Percentiles rank a stretch among this genome's conserved stretches.
These are phyloP conservation scores for Acer saccharum DNA, from an alignment of 345 rosid genomes.

Conservation along the genomic window DNA sequence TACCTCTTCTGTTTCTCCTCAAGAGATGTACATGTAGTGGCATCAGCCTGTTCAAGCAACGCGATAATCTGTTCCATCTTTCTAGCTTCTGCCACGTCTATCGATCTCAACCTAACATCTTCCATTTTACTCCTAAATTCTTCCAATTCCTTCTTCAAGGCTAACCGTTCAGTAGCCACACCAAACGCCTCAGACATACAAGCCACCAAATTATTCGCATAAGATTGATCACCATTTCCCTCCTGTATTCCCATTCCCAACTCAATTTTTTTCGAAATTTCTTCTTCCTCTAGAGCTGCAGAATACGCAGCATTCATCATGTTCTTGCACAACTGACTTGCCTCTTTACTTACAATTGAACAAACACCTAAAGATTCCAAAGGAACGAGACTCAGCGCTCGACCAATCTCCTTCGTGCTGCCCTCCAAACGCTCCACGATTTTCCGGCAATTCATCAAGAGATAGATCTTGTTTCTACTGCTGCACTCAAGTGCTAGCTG, in stretches of 20 bases:
- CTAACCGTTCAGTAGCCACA: slow-evolving; percentile 17
- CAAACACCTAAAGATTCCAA: slow-evolving; percentile 16
- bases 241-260: slow-evolving; percentile 12
- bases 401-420: slow-evolving; percentile 22
- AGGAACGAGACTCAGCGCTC: slow-evolving; percentile 20
- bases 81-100: slow-evolving; percentile 19
- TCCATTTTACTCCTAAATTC: slow-evolving; percentile 23
- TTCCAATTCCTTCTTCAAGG: slow-evolving; percentile 19
- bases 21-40: slow-evolving; percentile 22
- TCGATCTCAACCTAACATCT: slow-evolving; percentile 11
- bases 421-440: slow-evolving; percentile 18
- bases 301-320: slow-evolving; percentile 19
- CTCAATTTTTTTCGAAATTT: slow-evolving; percentile 18
- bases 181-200: slow-evolving; percentile 18
- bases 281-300: slow-evolving; percentile 11
- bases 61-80: slow-evolving; percentile 21
- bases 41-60: slow-evolving; percentile 30
- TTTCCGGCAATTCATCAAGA: slow-evolving; percentile 24
- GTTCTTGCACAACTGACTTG: slow-evolving; percentile 21
- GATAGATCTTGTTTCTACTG: slow-evolving; percentile 20
- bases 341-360: slow-evolving; percentile 7
- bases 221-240: slow-evolving; percentile 13
- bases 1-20: slow-evolving; percentile 29
- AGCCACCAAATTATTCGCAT: slow-evolving; percentile 21
- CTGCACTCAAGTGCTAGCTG: slow-evolving; percentile 24